These are phyloP conservation scores for Carex cristatella DNA, from an alignment of 176 grass and related monocot genomes.

Conservation along the genomic window DNA sequence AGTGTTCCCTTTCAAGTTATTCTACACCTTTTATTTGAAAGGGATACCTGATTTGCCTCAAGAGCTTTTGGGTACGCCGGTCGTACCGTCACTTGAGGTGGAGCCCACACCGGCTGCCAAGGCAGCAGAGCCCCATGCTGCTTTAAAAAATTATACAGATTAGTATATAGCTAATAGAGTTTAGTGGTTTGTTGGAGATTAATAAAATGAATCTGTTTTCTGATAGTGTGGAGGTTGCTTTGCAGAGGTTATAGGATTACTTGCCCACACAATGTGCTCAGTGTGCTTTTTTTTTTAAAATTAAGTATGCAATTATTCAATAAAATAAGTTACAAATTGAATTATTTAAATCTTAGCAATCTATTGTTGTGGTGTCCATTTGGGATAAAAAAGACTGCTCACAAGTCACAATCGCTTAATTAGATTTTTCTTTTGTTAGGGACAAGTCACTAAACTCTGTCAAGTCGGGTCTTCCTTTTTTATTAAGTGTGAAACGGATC, in stretches of 20 bases:
- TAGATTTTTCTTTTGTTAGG: no score
- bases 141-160: constrained; percentile 60
- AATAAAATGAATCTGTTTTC: not conserved
- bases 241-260: not conserved
- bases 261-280: not conserved
- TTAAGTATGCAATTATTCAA: not conserved
- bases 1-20: constrained; percentile 82
- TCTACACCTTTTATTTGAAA: constrained; percentile 84
- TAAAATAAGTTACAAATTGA: not conserved
- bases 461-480: no score
- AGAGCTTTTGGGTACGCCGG: constrained; percentile 64
- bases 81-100: constrained; percentile 48
- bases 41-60: constrained; percentile 63
- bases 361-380: not conserved
- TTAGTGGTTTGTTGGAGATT: not conserved
- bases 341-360: not conserved
- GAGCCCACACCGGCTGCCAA: constrained; percentile 64
- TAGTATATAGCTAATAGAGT: constrained; percentile 24
- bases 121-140: constrained; percentile 61
- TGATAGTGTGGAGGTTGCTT: not conserved
- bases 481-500: no score
- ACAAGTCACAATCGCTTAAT: not conserved
- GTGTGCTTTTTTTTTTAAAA: not conserved
- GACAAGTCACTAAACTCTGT: no score
- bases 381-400: not conserved